Percentiles rank a stretch among this genome's conserved stretches.
Conservation (phyloP, 768 basidiomycete genomes). For the Trametopsis cervina region DNA sequence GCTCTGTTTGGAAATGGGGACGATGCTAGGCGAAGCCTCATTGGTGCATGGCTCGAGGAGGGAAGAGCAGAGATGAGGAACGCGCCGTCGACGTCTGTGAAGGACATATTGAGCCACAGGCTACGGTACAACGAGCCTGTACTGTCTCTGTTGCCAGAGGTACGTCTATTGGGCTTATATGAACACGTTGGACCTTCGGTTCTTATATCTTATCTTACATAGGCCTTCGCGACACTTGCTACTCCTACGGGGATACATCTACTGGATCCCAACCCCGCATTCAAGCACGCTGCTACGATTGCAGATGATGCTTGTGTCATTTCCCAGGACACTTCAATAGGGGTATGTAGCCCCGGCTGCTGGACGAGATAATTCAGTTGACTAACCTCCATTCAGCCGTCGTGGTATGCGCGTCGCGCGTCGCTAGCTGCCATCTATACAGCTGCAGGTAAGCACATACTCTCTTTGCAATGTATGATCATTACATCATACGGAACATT, state of each 20-base stretch:
- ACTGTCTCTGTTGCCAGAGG: conserved; percentile 60
- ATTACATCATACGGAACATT: background rate
- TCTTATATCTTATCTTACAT: no score
- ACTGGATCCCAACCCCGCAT: conserved; percentile 51
- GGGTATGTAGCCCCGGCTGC: conserved; percentile 46
- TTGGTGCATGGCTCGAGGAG: conserved; percentile 70
- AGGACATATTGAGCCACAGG: conserved; percentile 47
- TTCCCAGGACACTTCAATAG: conserved; percentile 44
- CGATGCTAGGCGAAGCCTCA: conserved; percentile 53
- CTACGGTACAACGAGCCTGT: conserved; percentile 65
- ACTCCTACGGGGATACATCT: conserved; percentile 44
- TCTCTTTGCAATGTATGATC: background rate
- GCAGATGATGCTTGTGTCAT: conserved; percentile 68
- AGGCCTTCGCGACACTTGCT: conserved; percentile 72
- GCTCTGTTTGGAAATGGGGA: conserved; percentile 70
- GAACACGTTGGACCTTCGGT: no score
- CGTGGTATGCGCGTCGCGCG: conserved; percentile 68
- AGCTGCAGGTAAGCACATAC: conserved; percentile 46
- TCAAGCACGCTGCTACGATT: conserved; percentile 53
- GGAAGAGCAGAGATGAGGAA: conserved; percentile 47
- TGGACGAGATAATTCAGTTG: no score
- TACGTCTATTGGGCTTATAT: conserved; percentile 24
- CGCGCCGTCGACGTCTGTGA: conserved; percentile 28
- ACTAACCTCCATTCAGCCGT: conserved; percentile 34
- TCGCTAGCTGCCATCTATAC: conserved; percentile 63